Evolutionary conservation across 306 rosid species (phyloP), one percentile per base, ranked within the genome.

Genomic region (Erythrophleum fordii): DNA sequence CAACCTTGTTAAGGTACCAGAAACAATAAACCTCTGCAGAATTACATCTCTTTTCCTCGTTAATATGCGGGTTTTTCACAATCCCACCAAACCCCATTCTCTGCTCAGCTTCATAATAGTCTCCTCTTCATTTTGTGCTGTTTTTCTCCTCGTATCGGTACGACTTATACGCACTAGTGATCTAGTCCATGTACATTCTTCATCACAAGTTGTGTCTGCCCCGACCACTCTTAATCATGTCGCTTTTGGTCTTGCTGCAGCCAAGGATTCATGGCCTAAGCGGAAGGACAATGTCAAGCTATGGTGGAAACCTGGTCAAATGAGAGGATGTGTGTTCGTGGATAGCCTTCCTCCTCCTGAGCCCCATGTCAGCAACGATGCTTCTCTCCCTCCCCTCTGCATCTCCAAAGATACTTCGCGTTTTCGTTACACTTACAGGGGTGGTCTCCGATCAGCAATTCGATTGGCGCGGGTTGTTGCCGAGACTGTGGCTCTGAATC

Each of bases 231-330:
- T 92, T 23, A 76, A 83, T 29, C 92, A 95, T 72, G 74, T 95
- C 69, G 93, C 91, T 55, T 95, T 95, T 18, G 98, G 98, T 48
- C 88, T 95, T 67, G 94, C 94, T 7, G 89, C 98, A 6, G 82
- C 75, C 80, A 65, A 62, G 23, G 23, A 11, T 0, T 81, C 93
- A 1, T 95, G 99, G 99, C 83, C 89, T 20, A 29, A 34, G 45
- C 80, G 93, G 28, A 90, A 93, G 72, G 90, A 89, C 14, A 82
- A 81, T 14, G 76, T 73, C 7, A 60, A 75, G 18, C 83, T 90
- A 1, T 95, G 98, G 98, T 93, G 97, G 97, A 85, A 77, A n/a
- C 85, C 87, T 53, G 75, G 41, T 12, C 80, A 69, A 14, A 86
- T 87, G 86, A 84, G 83, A 49, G 99, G 98, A 0, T 95, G 92